Evolutionary conservation across 163 green algal genomes (phyloP).

Genomic region (Coccomyxa subellipsoidea): DNA sequence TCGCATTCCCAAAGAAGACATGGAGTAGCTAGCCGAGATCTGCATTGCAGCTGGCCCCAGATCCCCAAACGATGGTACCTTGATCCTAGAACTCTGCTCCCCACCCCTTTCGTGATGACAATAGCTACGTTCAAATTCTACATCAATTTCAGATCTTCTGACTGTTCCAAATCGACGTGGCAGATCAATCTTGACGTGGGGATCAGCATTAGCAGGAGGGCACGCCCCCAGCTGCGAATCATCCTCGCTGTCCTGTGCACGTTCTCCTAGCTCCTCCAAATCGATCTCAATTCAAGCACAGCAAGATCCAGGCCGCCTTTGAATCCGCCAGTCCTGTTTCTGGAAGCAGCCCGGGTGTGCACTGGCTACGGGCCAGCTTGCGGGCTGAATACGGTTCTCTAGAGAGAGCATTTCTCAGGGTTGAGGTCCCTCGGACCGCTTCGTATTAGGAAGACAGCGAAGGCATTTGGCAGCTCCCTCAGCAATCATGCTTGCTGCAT

Average conservation of each 20-base stretch:
- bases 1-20: not conserved
- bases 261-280: not conserved
- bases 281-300: too few species aligned
- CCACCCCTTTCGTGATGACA: not conserved
- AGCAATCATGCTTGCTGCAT: not conserved
- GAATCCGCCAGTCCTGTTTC: not conserved
- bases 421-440: not conserved
- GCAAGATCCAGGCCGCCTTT: not conserved
- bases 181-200: not conserved
- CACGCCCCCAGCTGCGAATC: not conserved
- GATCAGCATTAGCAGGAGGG: not conserved
- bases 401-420: not conserved
- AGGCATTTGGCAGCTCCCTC: not conserved
- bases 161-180: not conserved
- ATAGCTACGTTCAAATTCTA: not conserved
- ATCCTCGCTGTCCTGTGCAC: not conserved
- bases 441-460: not conserved
- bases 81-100: not conserved
- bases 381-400: too few species aligned
- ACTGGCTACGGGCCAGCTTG: not conserved
- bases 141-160: not conserved
- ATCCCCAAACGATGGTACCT: not conserved
- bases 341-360: not conserved
- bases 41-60: not conserved
- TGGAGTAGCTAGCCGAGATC: not conserved